Conservation (phyloP, 805 yeast species). For the Millerago galiae region DNA sequence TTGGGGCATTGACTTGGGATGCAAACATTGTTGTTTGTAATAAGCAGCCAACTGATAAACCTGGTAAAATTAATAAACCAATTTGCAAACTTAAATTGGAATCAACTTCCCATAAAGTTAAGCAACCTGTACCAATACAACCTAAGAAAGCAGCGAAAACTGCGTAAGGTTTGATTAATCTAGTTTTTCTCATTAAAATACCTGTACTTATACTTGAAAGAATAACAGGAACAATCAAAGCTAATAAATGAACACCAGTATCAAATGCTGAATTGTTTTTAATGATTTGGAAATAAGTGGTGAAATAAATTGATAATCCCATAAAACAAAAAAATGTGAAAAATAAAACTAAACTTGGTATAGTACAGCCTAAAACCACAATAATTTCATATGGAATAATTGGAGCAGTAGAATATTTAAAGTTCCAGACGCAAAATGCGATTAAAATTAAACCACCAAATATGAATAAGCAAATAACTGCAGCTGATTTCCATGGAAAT, state of each 20-base stretch:
- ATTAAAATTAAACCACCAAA: slow-evolving; percentile 36
- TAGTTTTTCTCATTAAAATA: slow-evolving; percentile 26
- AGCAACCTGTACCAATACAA: slow-evolving; percentile 29
- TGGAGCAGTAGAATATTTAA: slow-evolving; percentile 37
- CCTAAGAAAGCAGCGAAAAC: slow-evolving; percentile 27
- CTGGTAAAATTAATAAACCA: slow-evolving; percentile 33
- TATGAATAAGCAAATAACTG: slow-evolving; percentile 42
- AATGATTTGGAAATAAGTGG: slow-evolving; percentile 47
- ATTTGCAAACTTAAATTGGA: slow-evolving; percentile 25
- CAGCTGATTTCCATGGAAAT: slow-evolving; percentile 49
- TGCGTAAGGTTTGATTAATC: slow-evolving; percentile 30
- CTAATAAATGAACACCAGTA: slow-evolving; percentile 19
- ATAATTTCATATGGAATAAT: slow-evolving; percentile 39
- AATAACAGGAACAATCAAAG: slow-evolving; percentile 15
- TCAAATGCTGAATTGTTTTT: slow-evolving; percentile 23
- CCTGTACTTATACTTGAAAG: slow-evolving; percentile 19
- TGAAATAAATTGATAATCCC: slow-evolving; percentile 28
- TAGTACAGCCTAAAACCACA: slow-evolving; percentile 28
- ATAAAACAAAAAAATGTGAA: slow-evolving; percentile 36
- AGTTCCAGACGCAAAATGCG: slow-evolving; percentile 34
- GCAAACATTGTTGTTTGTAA: slow-evolving; percentile 29
- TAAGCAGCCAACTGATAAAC: slow-evolving; percentile 30
- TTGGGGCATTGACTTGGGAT: slow-evolving; percentile 37
- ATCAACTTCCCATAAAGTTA: slow-evolving; percentile 26
- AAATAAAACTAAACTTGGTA: slow-evolving; percentile 26